Evolutionary conservation across 805 yeast species (phyloP), one percentile per base, ranked within the genome.

Genomic region (Starmerella roubikii): DNA sequence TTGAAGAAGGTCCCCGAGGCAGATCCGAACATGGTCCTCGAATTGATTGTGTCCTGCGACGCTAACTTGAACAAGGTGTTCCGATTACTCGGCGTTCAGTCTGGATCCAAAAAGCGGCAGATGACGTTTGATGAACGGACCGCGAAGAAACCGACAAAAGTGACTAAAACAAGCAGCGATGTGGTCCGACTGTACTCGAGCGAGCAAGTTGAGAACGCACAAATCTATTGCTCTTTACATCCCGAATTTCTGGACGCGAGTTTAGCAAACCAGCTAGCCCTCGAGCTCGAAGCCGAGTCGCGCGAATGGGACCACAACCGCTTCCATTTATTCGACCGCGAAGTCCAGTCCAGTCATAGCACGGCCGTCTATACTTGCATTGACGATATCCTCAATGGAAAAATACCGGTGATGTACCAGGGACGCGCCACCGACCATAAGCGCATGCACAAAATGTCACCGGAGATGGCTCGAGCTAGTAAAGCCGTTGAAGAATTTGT

Each of bases 321-420:
- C 46, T 81, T 81, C 52, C 66, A 70, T 41, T 59, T 81, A 9
- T 79, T 78, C 47, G 84, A 78, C 1, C 70, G 76, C 15, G 55
- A 63, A 36, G 78, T 82, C 36, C 53, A 51, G 6, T 72, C 86
- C 2, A 69, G 71, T n/a, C 84, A 76, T 52, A 54, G 59, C 5
- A 59, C 71, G 2, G 62, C 65, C 3, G 32, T 61, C 9, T 71
- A 64, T 48, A 48, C 61, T 1, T 48, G 51, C 24, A 38, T 57
- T 45, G 21, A 53, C 21, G 34, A 40, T 18, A 34, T 40, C 6
- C 37, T 46, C 4, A n/a, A 16, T 9, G 46, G 43, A 21, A 41
- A 45, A 35, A n/a, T 39, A 26, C 41, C 40, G 39, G 44, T 46
- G 3, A 36, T 59, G 25, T 48, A 60, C 53, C 48, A 74, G 44